Evolutionary conservation across 768 basidiomycete species (phyloP).

Genomic region (Phanerochaete carnosa): DNA sequence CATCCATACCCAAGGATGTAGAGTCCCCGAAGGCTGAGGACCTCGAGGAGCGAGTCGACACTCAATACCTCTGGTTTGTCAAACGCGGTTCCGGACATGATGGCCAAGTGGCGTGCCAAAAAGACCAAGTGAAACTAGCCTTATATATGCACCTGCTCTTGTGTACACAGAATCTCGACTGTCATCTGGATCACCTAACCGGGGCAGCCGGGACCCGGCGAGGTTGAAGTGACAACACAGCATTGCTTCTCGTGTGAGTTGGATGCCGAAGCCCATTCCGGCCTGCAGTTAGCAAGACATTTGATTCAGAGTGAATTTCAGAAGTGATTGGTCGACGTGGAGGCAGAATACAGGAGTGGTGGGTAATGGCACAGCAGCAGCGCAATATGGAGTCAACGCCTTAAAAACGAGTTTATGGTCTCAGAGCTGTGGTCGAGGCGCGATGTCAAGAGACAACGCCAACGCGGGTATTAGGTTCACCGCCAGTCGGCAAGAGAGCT

Average conservation of each 20-base stretch:
- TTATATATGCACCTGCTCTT: background rate
- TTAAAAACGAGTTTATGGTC: too few relatives aligned
- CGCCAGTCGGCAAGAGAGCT: background rate
- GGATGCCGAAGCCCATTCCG: too few relatives aligned
- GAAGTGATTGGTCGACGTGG: too few relatives aligned
- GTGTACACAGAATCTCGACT: background rate
- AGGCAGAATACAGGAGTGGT: too few relatives aligned
- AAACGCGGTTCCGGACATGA: background rate
- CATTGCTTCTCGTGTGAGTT: background rate
- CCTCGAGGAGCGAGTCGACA: conserved; percentile 14
- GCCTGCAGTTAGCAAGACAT: too few relatives aligned
- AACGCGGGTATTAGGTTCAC: background rate
- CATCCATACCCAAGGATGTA: conserved; percentile 59
- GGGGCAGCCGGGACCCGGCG: background rate
- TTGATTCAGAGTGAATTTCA: too few relatives aligned
- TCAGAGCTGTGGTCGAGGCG: too few relatives aligned
- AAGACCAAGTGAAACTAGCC: background rate
- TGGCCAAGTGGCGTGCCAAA: background rate
- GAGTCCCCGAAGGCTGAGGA: conserved; percentile 30
- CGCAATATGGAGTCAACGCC: too few relatives aligned
- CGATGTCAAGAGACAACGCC: background rate
- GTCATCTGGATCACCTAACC: background rate
- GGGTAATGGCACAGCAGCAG: too few relatives aligned
- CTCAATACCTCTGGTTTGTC: conserved; percentile 13
- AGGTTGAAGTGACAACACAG: background rate